Percentiles rank a stretch among this genome's conserved stretches.
Conservation (phyloP, 352 stramenopile genomes). For the Phytophthora boehmeriae region DNA sequence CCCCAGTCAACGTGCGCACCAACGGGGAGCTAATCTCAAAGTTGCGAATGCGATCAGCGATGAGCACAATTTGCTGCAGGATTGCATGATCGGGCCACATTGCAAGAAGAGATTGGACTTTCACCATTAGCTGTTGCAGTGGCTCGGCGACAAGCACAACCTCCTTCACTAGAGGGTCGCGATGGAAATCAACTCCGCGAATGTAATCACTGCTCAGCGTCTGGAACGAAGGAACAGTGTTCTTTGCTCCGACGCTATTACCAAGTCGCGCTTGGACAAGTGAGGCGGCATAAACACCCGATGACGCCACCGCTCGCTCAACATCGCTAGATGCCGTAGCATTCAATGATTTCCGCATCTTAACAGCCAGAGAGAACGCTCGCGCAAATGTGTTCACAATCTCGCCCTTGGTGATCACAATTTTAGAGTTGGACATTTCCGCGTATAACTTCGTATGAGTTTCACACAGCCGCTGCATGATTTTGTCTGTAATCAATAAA, state of each 20-base stretch:
- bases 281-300: constrained; percentile 64
- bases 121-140: constrained; percentile 89
- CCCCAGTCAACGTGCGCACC: constrained; percentile 92
- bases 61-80: constrained; percentile 94
- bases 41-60: constrained; percentile 88
- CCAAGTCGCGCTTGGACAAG: constrained; percentile 75
- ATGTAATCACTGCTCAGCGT: constrained; percentile 80
- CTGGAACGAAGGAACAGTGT: constrained; percentile 54
- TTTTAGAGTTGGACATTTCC: constrained; percentile 50
- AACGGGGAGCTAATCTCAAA: constrained; percentile 88
- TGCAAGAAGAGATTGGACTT: constrained; percentile 90
- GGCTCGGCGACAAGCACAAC: constrained; percentile 88
- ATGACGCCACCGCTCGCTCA: constrained; percentile 60
- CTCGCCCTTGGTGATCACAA: constrained; percentile 43
- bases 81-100: constrained; percentile 98
- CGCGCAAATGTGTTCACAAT: constrained; percentile 72
- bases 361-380: constrained; percentile 71
- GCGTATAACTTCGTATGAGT: constrained; percentile 77
- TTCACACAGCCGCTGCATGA: constrained; percentile 74
- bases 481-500: constrained; percentile 73
- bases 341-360: constrained; percentile 75
- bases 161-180: constrained; percentile 93
- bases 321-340: constrained; percentile 42
- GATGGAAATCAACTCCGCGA: constrained; percentile 92
- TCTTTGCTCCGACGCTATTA: constrained; percentile 34